A percentile compares a stretch with the other conserved stretches of the same genome.
Evolutionary conservation across 2,329 filamentous ascomycete genomes (phyloP).

Genomic region (Hypoxylon sp.): DNA sequence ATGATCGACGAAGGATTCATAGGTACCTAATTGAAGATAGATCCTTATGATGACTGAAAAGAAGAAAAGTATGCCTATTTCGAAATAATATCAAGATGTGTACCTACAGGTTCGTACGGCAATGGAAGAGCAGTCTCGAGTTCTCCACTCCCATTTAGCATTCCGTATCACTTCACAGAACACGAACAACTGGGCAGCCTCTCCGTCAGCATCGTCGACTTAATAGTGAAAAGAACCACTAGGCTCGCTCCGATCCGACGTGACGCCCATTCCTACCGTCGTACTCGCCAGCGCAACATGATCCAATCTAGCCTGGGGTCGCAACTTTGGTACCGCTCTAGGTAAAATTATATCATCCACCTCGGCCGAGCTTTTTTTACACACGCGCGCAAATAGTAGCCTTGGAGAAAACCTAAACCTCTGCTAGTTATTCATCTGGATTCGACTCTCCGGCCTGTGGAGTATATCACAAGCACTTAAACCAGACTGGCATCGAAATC

Average conservation of each 20-base stretch:
- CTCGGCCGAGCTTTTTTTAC: background rate
- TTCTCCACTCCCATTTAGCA: background rate
- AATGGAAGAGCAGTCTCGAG: background rate
- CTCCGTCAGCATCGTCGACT: conserved; percentile 10
- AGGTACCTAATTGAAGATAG: background rate
- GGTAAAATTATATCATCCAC: conserved; percentile 17
- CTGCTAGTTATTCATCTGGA: conserved; percentile 3
- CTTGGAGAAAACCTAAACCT: conserved; percentile 4
- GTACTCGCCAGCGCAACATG: conserved; percentile 2
- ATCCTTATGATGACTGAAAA: background rate
- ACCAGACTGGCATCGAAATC: background rate
- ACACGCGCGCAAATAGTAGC: background rate
- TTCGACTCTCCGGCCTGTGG: background rate
- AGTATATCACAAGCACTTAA: background rate
- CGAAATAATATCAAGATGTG: background rate
- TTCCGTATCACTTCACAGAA: background rate
- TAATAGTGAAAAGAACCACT: background rate
- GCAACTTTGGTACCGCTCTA: background rate
- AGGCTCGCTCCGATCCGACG: conserved; percentile 7
- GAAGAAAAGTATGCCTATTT: too few relatives aligned
- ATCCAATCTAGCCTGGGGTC: conserved; percentile 3
- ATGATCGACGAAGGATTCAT: background rate
- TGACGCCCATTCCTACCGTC: conserved; percentile 5
- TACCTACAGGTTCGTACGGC: background rate
- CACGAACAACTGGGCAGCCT: conserved; percentile 1